Conservation (phyloP, 2,329 filamentous ascomycete species). For the Fusarium pseudograminearum region DNA sequence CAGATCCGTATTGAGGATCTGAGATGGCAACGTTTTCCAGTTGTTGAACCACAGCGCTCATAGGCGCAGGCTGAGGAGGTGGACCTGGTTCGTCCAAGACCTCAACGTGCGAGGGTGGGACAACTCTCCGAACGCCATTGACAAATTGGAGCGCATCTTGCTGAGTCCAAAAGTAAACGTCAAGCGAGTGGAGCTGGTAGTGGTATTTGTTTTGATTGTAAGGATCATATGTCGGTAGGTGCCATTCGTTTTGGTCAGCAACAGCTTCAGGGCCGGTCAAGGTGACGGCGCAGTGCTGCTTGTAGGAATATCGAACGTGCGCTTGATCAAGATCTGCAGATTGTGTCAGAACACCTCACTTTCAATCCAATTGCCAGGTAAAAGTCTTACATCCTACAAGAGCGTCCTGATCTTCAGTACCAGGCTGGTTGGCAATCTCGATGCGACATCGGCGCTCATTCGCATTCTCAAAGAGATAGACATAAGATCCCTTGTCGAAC, state of each 20-base stretch:
- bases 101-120: conserved; percentile 71
- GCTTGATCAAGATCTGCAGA: conserved; percentile 72
- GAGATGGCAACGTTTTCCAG: conserved; percentile 78
- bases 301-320: conserved; percentile 77
- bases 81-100: conserved; percentile 73
- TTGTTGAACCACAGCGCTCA: conserved; percentile 79
- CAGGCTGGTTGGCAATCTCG: conserved; percentile 81
- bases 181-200: conserved; percentile 80
- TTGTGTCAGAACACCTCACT: conserved; percentile 24
- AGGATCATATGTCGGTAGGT: conserved; percentile 78
- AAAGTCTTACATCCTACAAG: conserved; percentile 76
- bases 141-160: conserved; percentile 78
- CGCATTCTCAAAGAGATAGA: conserved; percentile 83
- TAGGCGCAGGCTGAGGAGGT: conserved; percentile 60
- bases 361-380: not conserved
- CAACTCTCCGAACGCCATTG: conserved; percentile 73
- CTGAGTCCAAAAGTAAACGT: conserved; percentile 84
- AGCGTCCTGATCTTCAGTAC: conserved; percentile 81
- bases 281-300: conserved; percentile 77
- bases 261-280: conserved; percentile 69
- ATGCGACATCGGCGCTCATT: conserved; percentile 74
- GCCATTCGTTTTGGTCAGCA: conserved; percentile 73
- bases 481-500: conserved; percentile 83
- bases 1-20: conserved; percentile 61
- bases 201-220: conserved; percentile 82